phyloP scores from a whole-genome alignment of 2,329 filamentous ascomycete species.

The Aspergillaceae sp. region DNA sequence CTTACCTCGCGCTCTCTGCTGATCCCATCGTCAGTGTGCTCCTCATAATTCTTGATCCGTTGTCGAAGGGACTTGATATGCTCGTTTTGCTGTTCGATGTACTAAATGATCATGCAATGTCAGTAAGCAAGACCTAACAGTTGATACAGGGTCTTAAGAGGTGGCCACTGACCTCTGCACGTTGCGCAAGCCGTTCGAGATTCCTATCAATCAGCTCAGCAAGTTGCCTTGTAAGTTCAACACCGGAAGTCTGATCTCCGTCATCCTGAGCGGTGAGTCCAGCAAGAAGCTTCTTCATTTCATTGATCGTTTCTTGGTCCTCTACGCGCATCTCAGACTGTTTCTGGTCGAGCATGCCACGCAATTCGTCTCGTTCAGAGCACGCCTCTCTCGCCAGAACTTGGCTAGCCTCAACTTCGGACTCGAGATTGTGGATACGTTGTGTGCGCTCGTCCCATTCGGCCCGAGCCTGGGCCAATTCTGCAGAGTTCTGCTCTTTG shows the following conservation, averaged over 20 bases:
- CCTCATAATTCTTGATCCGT: conserved; percentile 33
- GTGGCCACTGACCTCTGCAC: conserved; percentile 32
- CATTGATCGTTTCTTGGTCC: conserved; percentile 32
- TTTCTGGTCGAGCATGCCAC: conserved; percentile 30
- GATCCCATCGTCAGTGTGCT: conserved; percentile 28
- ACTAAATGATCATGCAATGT: conserved; percentile 17
- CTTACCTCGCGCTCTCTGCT: conserved; percentile 34
- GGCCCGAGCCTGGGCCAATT: conserved; percentile 25
- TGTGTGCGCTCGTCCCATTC: conserved; percentile 27
- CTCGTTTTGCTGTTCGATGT: conserved; percentile 36
- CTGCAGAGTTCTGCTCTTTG: conserved; percentile 27
- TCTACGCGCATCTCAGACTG: conserved; percentile 32
- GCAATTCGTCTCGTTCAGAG: conserved; percentile 32
- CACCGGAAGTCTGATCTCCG: conserved; percentile 21
- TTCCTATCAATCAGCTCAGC: conserved; percentile 51
- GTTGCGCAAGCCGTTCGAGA: conserved; percentile 33
- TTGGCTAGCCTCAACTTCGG: conserved; percentile 32
- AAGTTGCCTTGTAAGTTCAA: conserved; percentile 35
- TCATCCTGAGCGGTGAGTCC: conserved; percentile 31
- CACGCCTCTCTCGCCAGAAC: conserved; percentile 30
- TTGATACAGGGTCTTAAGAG: not conserved
- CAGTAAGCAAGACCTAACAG: conserved; percentile 3
- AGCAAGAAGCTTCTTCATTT: conserved; percentile 34
- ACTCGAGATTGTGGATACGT: conserved; percentile 30
- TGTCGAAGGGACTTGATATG: conserved; percentile 36